Base-by-base conservation (phyloP, 1,284 basidiomycete species). In the Malassezia nana region DNA sequence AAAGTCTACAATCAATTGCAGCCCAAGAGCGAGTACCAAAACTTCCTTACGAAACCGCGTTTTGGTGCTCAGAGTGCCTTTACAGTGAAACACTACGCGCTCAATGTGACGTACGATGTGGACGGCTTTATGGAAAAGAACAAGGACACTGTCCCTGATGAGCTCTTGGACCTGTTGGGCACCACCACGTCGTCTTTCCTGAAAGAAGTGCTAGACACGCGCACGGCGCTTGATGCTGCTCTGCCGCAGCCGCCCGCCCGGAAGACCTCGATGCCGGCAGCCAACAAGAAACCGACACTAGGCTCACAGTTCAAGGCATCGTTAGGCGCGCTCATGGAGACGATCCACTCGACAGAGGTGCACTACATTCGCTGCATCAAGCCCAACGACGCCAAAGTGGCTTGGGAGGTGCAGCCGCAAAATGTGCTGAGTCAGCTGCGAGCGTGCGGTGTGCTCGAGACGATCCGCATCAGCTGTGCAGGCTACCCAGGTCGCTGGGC, bases 321-420 rank as follows among this genome's bases (percentile, higher is more conserved):
- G 0, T 78, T 99, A 43, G 86, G 89, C 73, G 86, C 83, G 49
- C 79, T 99, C 42, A 99, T 98, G 92, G 88, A 92, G 46, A 99
- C 94, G 0, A 85, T 98, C 64, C 87, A 89, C 68, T 85, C 88
- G 59, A 99, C 94, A 20, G 96, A 98, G 68, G 94, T 95, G 1
- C 94, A 99, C 75, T 99, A 99, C 74, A 99, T 99, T 67, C 84
- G 94, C 50, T 99, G 94, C 76, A 98, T 99, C 80, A 99, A 99
- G 76, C 94, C 94, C 1, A 99, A 99, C 75, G 94, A 98, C 71
- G 81, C 82, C 59, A 99, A 98, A 78, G 83, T 81, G 56, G 90
- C 94, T 18, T 99, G 94, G 94, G 87, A 90, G 72, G 91, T 96
- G 67, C 84, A 88, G 52, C 88, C 92, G 24, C 89, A 92, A 65